A percentile compares a stretch with the other conserved stretches of the same genome.
Evolutionary conservation across 2,329 filamentous ascomycete genomes (phyloP).

Genomic region (Grosmannia clavigera): DNA sequence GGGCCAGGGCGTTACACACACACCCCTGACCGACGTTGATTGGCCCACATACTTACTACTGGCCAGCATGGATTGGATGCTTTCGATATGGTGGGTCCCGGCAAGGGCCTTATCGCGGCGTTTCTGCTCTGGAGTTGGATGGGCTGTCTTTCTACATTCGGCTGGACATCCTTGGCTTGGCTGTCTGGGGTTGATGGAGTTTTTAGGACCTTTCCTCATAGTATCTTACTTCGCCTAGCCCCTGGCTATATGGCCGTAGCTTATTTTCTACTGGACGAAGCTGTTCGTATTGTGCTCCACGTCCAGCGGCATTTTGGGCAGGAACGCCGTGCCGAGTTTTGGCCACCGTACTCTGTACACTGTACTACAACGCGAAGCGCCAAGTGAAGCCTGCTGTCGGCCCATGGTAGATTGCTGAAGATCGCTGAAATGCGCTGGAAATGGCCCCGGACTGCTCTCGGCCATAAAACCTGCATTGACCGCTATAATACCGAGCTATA

Average conservation of each 20-base stretch:
- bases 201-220: background rate
- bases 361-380: background rate
- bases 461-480: background rate
- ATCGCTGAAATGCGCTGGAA: background rate
- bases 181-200: background rate
- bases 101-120: background rate
- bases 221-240: background rate
- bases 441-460: background rate
- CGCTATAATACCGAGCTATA: background rate
- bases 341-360: background rate
- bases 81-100: background rate
- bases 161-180: background rate
- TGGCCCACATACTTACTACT: constrained; percentile 3
- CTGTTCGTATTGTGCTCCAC: background rate
- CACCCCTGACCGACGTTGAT: background rate
- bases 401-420: background rate
- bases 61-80: constrained; percentile 1
- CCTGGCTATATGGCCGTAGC: background rate
- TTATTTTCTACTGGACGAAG: background rate
- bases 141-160: background rate
- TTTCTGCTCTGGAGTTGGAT: background rate
- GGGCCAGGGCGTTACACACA: background rate
- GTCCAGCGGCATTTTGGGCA: background rate
- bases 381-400: background rate
- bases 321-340: background rate